phyloP scores from a whole-genome alignment of 257 asterid species.

The Voacanga thouarsii region DNA sequence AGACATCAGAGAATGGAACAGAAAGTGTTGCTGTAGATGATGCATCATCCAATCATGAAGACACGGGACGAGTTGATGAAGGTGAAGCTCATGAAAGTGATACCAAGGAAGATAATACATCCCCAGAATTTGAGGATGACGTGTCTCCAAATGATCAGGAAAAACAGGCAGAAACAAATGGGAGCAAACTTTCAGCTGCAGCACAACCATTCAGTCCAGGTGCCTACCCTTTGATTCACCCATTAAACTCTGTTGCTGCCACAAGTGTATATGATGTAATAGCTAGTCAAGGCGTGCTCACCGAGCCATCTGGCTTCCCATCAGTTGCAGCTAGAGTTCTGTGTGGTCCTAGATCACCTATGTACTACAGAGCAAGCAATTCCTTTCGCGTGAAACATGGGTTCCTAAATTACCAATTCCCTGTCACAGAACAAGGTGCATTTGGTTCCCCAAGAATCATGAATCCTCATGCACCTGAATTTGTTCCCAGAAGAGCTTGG shows the following conservation, averaged over 20 bases:
- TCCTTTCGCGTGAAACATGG: conserved; percentile 56
- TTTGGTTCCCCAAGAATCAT: conserved; percentile 47
- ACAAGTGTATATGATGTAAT: conserved; percentile 62
- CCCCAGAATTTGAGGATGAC: conserved; percentile 45
- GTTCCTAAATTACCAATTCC: conserved; percentile 51
- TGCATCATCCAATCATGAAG: conserved; percentile 38
- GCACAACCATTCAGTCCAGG: conserved; percentile 92
- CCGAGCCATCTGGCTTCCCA: conserved; percentile 66
- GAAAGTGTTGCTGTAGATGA: conserved; percentile 43
- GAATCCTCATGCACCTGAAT: conserved; percentile 98
- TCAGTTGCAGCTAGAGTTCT: conserved; percentile 91
- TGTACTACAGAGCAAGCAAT: conserved; percentile 68
- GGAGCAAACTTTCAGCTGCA: conserved; percentile 91
- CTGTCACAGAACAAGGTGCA: conserved; percentile 41
- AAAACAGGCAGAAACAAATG: conserved; percentile 54
- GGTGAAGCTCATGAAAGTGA: conserved; percentile 42
- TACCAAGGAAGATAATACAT: conserved; percentile 33
- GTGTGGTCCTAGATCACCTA: conserved; percentile 86
- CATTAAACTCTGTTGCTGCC: conserved; percentile 40
- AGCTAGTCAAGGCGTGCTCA: conserved; percentile 54
- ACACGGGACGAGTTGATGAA: conserved; percentile 43
- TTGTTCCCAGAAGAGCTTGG: conserved; percentile 71
- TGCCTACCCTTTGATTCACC: conserved; percentile 47
- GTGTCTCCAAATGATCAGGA: conserved; percentile 44
- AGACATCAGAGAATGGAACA: conserved; percentile 46